Evolutionary conservation across 2,329 filamentous ascomycete genomes (phyloP).

Genomic region (Ascochyta fabae): DNA sequence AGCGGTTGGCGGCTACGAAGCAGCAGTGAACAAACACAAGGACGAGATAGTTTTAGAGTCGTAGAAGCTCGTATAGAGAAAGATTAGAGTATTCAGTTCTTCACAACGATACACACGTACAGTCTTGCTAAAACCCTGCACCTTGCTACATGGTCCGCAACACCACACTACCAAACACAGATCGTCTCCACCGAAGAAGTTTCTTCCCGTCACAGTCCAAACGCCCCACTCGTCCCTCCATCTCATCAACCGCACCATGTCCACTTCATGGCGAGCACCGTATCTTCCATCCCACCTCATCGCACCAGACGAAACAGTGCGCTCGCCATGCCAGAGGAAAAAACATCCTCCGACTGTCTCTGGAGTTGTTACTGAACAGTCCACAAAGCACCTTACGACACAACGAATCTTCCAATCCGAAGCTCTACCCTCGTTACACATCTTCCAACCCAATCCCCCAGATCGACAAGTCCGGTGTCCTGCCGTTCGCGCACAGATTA

Average conservation of each 20-base stretch:
- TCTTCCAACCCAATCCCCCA: too few species aligned
- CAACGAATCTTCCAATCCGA: too few species aligned
- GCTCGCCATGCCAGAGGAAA: too few species aligned
- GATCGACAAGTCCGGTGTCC: too few species aligned
- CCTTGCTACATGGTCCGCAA: background rate
- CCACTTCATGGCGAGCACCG: too few species aligned
- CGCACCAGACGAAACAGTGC: too few species aligned
- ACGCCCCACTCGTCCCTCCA: background rate
- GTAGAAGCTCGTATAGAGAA: background rate
- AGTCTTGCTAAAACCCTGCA: background rate
- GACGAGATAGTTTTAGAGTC: background rate
- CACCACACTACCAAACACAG: background rate
- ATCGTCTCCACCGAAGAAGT: background rate
- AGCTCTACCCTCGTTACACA: too few species aligned
- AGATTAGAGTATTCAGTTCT: background rate
- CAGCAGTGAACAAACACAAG: constrained; percentile 21
- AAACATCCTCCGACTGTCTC: too few species aligned
- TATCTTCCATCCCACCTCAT: too few species aligned
- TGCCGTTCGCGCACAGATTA: too few species aligned
- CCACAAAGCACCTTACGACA: too few species aligned
- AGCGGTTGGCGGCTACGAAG: constrained; percentile 42
- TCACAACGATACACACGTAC: background rate
- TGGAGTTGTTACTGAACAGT: too few species aligned
- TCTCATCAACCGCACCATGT: background rate
- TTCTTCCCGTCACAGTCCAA: background rate